These are phyloP conservation scores for Alternaria longipes DNA, from an alignment of 2,329 filamentous ascomycete genomes.

Conservation along the genomic window DNA sequence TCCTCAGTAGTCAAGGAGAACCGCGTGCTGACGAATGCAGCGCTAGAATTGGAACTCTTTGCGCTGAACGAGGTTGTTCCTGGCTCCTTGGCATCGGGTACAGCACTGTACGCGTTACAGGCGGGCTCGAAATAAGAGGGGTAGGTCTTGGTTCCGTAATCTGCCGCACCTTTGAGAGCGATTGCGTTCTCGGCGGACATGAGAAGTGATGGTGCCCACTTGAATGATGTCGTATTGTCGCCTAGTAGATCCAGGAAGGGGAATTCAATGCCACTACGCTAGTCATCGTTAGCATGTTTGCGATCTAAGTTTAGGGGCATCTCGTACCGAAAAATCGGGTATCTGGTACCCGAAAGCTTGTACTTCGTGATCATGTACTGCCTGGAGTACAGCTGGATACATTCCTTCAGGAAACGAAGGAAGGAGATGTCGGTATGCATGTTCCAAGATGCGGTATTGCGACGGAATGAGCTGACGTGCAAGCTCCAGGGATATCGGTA, in stretches of 20 bases:
- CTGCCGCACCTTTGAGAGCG: constrained; percentile 57
- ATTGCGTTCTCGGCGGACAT: constrained; percentile 56
- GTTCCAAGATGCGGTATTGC: constrained; percentile 61
- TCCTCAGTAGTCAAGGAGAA: constrained; percentile 22
- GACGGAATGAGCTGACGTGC: constrained; percentile 61
- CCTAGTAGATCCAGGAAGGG: constrained; percentile 64
- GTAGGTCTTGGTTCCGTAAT: constrained; percentile 58
- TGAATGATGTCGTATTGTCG: constrained; percentile 62
- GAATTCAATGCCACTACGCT: constrained; percentile 64
- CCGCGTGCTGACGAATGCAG: constrained; percentile 28
- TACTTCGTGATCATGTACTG: constrained; percentile 62
- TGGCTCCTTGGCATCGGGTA: constrained; percentile 31
- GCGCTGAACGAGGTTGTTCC: constrained; percentile 36
- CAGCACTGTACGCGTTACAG: constrained; percentile 60
- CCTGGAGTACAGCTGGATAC: constrained; percentile 64
- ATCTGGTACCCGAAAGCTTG: constrained; percentile 55
- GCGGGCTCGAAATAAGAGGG: constrained; percentile 57
- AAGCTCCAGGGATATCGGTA: constrained; percentile 60
- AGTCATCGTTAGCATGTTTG: background rate
- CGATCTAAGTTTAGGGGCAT: background rate
- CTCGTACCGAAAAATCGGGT: constrained; percentile 60
- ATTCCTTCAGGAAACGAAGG: constrained; percentile 61
- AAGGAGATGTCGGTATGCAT: constrained; percentile 59
- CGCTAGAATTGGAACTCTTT: constrained; percentile 24
- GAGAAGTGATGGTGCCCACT: constrained; percentile 60